Evolutionary conservation across 768 basidiomycete genomes (phyloP), one percentile per base, ranked within the genome.

Genomic region (Podaxis sp.): DNA sequence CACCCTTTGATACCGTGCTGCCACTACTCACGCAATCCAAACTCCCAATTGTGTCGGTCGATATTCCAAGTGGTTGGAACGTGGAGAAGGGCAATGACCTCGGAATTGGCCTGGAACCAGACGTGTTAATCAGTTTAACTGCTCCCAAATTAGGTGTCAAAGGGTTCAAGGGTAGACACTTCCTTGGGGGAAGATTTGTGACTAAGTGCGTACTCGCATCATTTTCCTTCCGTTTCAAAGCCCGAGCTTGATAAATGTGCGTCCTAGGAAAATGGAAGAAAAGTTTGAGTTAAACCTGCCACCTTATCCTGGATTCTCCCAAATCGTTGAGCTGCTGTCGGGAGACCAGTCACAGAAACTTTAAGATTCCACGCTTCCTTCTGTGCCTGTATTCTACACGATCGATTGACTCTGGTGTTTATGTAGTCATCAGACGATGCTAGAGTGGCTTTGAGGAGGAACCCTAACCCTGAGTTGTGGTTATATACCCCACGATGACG

Each of bases 51-150:
- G 85, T 99, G 28, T 93, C 91, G 2, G 90, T 99, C 2, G 97
- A 99, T 74, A 95, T 99, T 53, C 97, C 97, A 0, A 93, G 91
- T 1, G 97, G 96, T 7, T 99, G 97, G 97, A 87, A 95, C 69
- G 94, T 99, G 24, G 93, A 96, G 67, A 76, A 81, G 22, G 96
- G 96, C 1, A 84, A 82, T 56, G 78, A 75, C 3, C 78, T 74
- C 51, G 83, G 78, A 15, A 74, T 80, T 15, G 91, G 84, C 0
- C 76, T 98, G 55, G 74, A 84, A 17, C 91, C 96, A 0, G 85
- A 91, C 59, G 90, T 93, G 6, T 76, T 99, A 49, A 76, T 99
- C 62, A 96, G 93, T 69, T 77, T 99, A 71, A 99, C 97, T 0
- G 96, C 94, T 10, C 97, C 97, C 0, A 99, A 99, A 75, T 78